A percentile compares a stretch with the other conserved stretches of the same genome.
Conservation (phyloP, 352 stramenopile genomes). For the Pythium grandisporangium region DNA sequence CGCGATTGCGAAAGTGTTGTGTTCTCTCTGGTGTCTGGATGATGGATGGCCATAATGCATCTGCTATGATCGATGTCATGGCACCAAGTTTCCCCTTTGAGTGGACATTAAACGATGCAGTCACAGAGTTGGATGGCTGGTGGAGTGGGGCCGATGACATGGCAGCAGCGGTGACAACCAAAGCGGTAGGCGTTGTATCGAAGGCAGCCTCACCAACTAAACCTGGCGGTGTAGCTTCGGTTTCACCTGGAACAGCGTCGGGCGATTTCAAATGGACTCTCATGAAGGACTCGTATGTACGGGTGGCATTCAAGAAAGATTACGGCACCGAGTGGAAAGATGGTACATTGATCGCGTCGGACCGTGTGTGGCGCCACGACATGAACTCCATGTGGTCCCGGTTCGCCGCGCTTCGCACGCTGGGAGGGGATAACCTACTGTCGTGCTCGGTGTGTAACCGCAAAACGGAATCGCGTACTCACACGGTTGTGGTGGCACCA, state of each 20-base stretch:
- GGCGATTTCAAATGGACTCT: too few relatives aligned
- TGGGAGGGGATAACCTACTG: conserved; percentile 75
- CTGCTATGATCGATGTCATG: conserved; percentile 54
- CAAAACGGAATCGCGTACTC: conserved; percentile 75
- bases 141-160: conserved; percentile 48
- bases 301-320: conserved; percentile 85
- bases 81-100: conserved; percentile 63
- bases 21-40: conserved; percentile 61
- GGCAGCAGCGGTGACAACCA: conserved; percentile 6
- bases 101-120: conserved; percentile 34
- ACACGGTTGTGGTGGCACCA: conserved; percentile 75
- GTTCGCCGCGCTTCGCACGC: conserved; percentile 68
- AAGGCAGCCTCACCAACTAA: neutral
- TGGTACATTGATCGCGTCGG: conserved; percentile 63
- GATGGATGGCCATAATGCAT: conserved; percentile 25
- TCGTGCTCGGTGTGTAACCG: conserved; percentile 56
- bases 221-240: conserved; percentile 10
- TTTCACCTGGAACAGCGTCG: too few relatives aligned
- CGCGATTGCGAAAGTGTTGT: conserved; percentile 13
- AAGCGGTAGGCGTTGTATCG: neutral
- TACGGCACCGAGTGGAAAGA: conserved; percentile 85
- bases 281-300: conserved; percentile 79
- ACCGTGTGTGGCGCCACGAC: conserved; percentile 78
- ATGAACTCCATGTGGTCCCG: conserved; percentile 75
- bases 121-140: conserved; percentile 62